Base-by-base conservation (phyloP, 2,329 filamentous ascomycete genomes). In the Penicillium oxalicum region DNA sequence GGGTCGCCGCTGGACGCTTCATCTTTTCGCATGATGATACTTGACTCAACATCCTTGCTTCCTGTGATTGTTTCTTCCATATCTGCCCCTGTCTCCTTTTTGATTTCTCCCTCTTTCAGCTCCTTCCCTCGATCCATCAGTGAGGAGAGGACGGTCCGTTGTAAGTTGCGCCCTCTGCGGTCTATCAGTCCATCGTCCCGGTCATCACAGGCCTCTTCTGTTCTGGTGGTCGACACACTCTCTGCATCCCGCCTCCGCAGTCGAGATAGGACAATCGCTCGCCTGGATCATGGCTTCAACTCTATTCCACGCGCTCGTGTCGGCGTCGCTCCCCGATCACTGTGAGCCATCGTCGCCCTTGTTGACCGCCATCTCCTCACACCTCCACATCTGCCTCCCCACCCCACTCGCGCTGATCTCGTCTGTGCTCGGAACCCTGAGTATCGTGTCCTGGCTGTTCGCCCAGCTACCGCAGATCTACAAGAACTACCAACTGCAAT, bases 381-480 rank as follows among this genome's bases (percentile, higher is more conserved):
- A 77, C 45, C 76, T 85, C 53, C 77, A 81, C 59, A 77, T 76
- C 53, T 86, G 83, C 67, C 70, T 86, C 39, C 83, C 83, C 9
- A 83, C 81, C 13, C 76, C 78, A 46, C 74, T 84, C 47, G 81
- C 81, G 24, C 74, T 85, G 50, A 54, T 82, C 49, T 86, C 83
- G 24, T 81, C 79, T 5, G 53, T 77, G 2, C 72, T 85, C 45
- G 83, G 83, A 18, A 76, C 74, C 0, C 69, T 82, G 51, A 84
- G 81, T 59, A 86, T 86, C 51, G 57, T 83, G 44, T 79, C 82
- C 38, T 86, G 83, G 83, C 74, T 86, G 2, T 86, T 84, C 61
- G 83, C 83, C 9, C 83, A 86, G 63, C 70, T 86, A 27, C 83
- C 83, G 1, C 83, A 86, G 60, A 84, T 86, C 53, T 83, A 80